Evolutionary conservation across 1,284 basidiomycete genomes (phyloP).

Genomic region (Malassezia psittaci): DNA sequence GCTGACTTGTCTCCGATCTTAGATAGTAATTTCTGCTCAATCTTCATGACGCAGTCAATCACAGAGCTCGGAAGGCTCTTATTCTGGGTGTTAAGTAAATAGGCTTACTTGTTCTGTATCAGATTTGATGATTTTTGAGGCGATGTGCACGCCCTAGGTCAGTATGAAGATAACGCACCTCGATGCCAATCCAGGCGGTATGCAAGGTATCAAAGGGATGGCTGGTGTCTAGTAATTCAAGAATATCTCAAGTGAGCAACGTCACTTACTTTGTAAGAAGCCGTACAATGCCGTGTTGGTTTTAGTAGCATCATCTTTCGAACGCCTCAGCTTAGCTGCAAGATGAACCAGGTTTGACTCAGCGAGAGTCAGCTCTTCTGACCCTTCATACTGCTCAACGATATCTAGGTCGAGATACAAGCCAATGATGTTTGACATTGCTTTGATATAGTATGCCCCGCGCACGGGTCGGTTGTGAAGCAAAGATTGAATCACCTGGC

Average conservation of each 20-base stretch:
- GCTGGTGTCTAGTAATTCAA: neutral
- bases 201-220: conserved; percentile 3
- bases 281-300: neutral
- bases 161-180: neutral
- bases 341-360: conserved; percentile 1
- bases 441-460: neutral
- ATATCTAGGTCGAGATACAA: neutral
- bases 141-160: conserved; percentile 1
- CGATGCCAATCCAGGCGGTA: conserved; percentile 13
- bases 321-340: neutral
- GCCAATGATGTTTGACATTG: conserved; percentile 4
- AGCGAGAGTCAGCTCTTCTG: neutral
- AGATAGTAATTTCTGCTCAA: too few relatives aligned
- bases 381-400: neutral
- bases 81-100: too few relatives aligned
- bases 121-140: too few relatives aligned
- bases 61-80: too few relatives aligned
- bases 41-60: too few relatives aligned
- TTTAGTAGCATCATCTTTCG: neutral
- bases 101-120: too few relatives aligned
- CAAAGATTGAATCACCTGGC: neutral
- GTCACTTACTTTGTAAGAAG: conserved; percentile 2
- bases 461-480: conserved; percentile 1
- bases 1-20: too few relatives aligned
- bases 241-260: neutral